A percentile compares a stretch with the other conserved stretches of the same genome.
These are phyloP conservation scores for Candida sanyaensis DNA, from an alignment of 1,139 yeast genomes.

Conservation along the genomic window DNA sequence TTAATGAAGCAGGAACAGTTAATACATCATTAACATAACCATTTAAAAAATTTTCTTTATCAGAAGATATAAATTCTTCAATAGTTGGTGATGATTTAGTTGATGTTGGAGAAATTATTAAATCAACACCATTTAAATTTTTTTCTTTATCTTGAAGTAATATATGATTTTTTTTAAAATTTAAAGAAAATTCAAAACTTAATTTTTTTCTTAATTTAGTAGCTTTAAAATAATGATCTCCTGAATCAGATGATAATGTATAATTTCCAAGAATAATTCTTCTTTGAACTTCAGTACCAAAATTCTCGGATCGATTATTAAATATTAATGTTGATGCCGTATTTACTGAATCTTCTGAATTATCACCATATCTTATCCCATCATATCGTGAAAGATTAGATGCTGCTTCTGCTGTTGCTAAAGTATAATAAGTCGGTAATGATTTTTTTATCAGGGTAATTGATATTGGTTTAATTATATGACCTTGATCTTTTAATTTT, in stretches of 20 bases:
- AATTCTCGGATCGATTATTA: constrained; percentile 61
- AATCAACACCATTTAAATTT: constrained; percentile 55
- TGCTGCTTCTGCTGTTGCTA: constrained; percentile 93
- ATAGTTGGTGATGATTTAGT: constrained; percentile 59
- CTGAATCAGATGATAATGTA: constrained; percentile 72
- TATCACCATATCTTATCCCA: constrained; percentile 79
- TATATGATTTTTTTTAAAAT: constrained; percentile 58
- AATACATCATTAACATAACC: constrained; percentile 79
- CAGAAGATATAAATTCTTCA: constrained; percentile 34
- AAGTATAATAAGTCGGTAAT: constrained; percentile 81
- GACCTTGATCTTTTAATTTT: constrained; percentile 49
- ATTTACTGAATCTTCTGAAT: constrained; percentile 30
- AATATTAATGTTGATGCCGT: constrained; percentile 35
- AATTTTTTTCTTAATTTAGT: constrained; percentile 62
- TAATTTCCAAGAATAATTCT: constrained; percentile 86
- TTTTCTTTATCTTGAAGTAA: constrained; percentile 22
- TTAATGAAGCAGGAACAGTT: constrained; percentile 88
- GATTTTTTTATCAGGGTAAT: constrained; percentile 68
- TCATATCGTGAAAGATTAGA: constrained; percentile 89
- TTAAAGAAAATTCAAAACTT: constrained; percentile 62
- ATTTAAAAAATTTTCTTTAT: constrained; percentile 51
- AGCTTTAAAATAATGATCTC: constrained; percentile 82
- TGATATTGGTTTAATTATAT: constrained; percentile 61
- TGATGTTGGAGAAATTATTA: constrained; percentile 74
- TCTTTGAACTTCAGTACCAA: constrained; percentile 82